These are phyloP conservation scores for Colletotrichum melonis DNA, from an alignment of 2,329 filamentous ascomycete genomes.

Conservation along the genomic window DNA sequence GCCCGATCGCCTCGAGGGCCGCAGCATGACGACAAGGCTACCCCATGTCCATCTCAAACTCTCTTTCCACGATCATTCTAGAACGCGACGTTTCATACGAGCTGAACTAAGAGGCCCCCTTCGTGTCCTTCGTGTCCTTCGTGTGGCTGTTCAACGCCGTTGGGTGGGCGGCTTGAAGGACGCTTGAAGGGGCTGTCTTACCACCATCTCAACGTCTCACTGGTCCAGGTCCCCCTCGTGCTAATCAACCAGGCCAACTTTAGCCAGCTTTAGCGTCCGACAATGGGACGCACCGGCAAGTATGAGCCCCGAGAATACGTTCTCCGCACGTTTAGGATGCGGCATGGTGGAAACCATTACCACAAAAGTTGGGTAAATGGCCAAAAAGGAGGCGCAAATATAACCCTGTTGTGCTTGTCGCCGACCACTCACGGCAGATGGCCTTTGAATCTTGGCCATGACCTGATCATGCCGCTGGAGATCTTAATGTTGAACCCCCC, in stretches of 20 bases:
- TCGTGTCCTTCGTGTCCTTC: too few species aligned
- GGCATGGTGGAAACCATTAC: background rate
- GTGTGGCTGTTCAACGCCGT: background rate
- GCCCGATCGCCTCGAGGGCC: background rate
- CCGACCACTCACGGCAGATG: background rate
- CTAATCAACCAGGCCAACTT: background rate
- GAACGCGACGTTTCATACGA: conserved; percentile 30
- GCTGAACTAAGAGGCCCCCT: background rate
- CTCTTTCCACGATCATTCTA: conserved; percentile 25
- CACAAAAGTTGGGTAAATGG: background rate
- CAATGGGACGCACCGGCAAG: background rate
- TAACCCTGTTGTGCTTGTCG: background rate
- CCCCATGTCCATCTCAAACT: conserved; percentile 22
- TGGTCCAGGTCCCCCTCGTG: background rate
- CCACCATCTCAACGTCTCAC: background rate
- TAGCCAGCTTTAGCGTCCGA: background rate
- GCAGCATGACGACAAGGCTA: background rate
- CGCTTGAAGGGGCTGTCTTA: too few species aligned
- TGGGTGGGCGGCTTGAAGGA: background rate
- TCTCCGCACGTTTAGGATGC: background rate
- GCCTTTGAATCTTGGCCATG: background rate
- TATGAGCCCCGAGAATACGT: background rate
- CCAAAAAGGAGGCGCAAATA: background rate
- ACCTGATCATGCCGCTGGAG: background rate
- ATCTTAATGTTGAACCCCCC: conserved; percentile 10